Conservation (phyloP, 305 asterid genomes). For the Solanum aculeatissimum region DNA sequence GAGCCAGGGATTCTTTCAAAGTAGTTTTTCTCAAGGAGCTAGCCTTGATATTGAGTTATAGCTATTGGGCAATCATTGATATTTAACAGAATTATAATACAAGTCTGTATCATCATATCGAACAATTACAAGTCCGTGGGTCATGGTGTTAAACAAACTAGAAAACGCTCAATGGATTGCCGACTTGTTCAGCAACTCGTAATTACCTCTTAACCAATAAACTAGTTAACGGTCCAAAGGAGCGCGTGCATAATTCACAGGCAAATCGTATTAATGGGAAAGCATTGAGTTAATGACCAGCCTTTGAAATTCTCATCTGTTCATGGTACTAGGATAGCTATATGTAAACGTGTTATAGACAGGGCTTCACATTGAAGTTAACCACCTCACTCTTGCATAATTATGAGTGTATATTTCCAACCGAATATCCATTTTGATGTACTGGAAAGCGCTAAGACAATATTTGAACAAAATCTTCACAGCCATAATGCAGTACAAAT, state of each 20-base stretch:
- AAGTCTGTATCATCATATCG: neutral
- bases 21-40: neutral
- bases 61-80: neutral
- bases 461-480: neutral
- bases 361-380: neutral
- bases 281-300: neutral
- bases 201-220: neutral
- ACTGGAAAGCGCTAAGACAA: neutral
- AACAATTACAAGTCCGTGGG: neutral
- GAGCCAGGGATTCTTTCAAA: neutral
- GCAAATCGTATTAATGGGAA: neutral
- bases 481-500: neutral
- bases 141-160: neutral
- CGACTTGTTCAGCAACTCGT: neutral
- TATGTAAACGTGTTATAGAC: neutral
- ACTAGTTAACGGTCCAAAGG: neutral
- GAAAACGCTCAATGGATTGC: neutral
- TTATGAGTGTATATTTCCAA: neutral
- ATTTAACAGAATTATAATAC: neutral
- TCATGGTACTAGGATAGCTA: neutral
- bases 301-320: neutral
- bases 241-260: neutral
- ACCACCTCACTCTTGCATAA: neutral
- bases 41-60: neutral
- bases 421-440: neutral